Conservation (phyloP, 2,329 filamentous ascomycete genomes). For the Ramularia endophylla region DNA sequence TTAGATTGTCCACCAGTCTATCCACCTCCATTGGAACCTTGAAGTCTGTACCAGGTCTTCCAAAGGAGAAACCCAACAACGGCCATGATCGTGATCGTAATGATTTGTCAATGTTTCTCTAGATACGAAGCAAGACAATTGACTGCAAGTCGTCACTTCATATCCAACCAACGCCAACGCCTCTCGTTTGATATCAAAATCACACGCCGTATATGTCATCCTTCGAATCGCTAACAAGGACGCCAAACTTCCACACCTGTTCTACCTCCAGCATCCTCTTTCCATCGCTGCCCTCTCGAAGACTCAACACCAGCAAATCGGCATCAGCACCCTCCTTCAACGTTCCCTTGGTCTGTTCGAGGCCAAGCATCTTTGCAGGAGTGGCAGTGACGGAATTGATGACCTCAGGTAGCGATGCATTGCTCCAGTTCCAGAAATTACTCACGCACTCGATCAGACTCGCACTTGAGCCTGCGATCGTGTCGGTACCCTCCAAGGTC, state of each 20-base stretch:
- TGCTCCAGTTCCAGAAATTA: constrained; percentile 74
- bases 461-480: constrained; percentile 55
- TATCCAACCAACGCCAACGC: constrained; percentile 2
- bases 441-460: constrained; percentile 73
- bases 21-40: too few relatives aligned
- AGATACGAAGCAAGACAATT: too few relatives aligned
- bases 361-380: constrained; percentile 68
- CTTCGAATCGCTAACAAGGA: constrained; percentile 36
- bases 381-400: constrained; percentile 69
- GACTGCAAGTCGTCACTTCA: too few relatives aligned
- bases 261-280: constrained; percentile 56
- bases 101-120: too few relatives aligned
- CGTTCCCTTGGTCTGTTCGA: constrained; percentile 60
- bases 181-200: background rate
- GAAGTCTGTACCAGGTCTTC: too few relatives aligned
- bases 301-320: constrained; percentile 57
- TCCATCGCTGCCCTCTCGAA: constrained; percentile 42
- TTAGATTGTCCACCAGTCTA: too few relatives aligned
- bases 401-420: constrained; percentile 60
- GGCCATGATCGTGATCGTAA: too few relatives aligned
- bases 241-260: constrained; percentile 75
- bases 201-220: constrained; percentile 2
- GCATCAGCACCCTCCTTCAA: constrained; percentile 43
- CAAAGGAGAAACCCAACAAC: too few relatives aligned
- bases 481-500: constrained; percentile 70